Evolutionary conservation across 2,329 filamentous ascomycete species (phyloP), one percentile per base, ranked within the genome.

Genomic region (Daldinia sp.): DNA sequence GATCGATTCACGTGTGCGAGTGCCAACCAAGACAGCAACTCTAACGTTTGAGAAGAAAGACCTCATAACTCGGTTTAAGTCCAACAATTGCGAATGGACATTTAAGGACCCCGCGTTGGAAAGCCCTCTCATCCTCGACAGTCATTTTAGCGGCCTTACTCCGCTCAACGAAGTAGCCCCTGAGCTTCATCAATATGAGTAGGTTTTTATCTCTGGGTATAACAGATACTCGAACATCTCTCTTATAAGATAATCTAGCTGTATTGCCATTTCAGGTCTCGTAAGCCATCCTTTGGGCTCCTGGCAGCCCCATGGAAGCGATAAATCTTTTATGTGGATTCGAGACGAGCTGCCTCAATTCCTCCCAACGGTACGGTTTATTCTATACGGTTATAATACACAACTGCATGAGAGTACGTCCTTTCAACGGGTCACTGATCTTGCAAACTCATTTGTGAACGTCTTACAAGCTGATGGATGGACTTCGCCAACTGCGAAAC

Each of bases 241-340:
- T 48, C 42, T 23, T 28, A 35, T 20, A 50, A n/a, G 48, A 55
- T 9, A 13, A 3, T n/a, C 28, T 23, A 75, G 70, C 23, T 76
- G 70, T 23, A 72, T 75, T 35, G 74, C 72, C 6, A 69, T 74
- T 12, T 72, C 74, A 2, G 73, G 74, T 7, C 57, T 75, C n/a
- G 65, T 61, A 15, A 74, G 73, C 26, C 73, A 75, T 23, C 73
- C 74, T 4, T 72, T 75, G 33, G 72, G 72, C 23, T 75, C 72
- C 9, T 75, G 73, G 74, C 73, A 74, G 18, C 68, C 69, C 1
- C 68, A 70, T 59, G 56, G 62, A 6, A 44, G 26, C 18, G 68
- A 72, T 37, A 74, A 71, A 39, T 68, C 60, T 18, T 75, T 72
- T 44, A 76, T 77, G 75, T 77, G 75, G 75, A 68, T 77, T 30